These are phyloP conservation scores for Anisogramma anomala DNA, from an alignment of 2,329 filamentous ascomycete genomes.

Conservation along the genomic window DNA sequence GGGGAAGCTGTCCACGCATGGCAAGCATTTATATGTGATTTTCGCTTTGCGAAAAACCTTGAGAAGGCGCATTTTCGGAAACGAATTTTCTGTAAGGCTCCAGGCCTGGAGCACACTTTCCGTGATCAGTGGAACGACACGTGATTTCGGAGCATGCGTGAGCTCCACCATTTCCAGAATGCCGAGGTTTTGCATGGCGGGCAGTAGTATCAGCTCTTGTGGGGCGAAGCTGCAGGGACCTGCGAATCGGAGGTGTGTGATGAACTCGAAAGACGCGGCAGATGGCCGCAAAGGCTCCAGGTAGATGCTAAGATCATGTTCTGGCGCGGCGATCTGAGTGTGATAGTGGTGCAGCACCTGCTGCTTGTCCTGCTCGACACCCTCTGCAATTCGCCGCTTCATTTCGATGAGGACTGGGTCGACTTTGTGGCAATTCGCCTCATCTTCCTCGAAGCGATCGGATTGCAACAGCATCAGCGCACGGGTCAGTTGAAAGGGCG, in stretches of 20 bases:
- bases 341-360: background rate
- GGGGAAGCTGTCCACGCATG: conserved; percentile 5
- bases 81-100: conserved; percentile 1
- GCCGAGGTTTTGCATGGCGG: conserved; percentile 6
- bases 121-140: background rate
- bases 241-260: conserved; percentile 7
- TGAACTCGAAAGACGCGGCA: conserved; percentile 2
- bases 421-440: background rate
- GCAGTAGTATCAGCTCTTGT: conserved; percentile 6
- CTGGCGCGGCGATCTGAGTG: background rate
- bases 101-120: conserved; percentile 2
- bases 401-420: background rate
- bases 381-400: background rate
- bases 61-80: conserved; percentile 6
- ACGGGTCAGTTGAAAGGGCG: background rate
- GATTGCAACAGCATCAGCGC: background rate
- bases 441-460: background rate
- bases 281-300: conserved; percentile 4
- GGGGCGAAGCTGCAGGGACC: conserved; percentile 4
- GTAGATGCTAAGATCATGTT: conserved; percentile 3
- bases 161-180: conserved; percentile 10
- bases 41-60: background rate
- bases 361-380: background rate
- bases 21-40: conserved; percentile 2
- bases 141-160: background rate